Evolutionary conservation across 441 rosid species (phyloP), one percentile per base, ranked within the genome.

Genomic region (Adansonia grandidieri): DNA sequence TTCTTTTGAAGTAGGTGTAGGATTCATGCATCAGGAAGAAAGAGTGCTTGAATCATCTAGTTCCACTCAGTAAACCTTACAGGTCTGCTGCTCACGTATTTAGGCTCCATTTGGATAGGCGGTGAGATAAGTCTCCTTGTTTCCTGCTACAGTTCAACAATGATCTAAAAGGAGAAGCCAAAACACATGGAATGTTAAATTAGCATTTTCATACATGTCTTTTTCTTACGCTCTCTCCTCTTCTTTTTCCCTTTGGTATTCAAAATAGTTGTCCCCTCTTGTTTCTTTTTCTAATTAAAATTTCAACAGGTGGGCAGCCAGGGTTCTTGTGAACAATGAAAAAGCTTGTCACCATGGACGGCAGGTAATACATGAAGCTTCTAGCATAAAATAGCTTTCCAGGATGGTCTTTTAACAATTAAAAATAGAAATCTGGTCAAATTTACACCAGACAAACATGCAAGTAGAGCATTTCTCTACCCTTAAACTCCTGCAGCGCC

Each of bases 331-430:
- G 75, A 94, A 87, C 90, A 94, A 94, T 81, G 82, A 84, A 20
- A 91, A 88, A 79, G 98, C 99, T 77, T 93, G 99, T 87, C 81
- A 85, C 76, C 99, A 96, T 81, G 98, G 99, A 82, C 84, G 98
- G 69, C 92, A 91, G 98, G 99, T 90, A 78, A 76, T 89, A 67
- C 76, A 80, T 75, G 48, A 54, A 76, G 7, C 58, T 54, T 68
- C 20, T 66, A 24, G 32, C n/a, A 6, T 57, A 56, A 10, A 17
- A 66, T 28, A 40, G 28, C 53, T 32, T 28, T 72, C 48, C 10
- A 72, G 48, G 63, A 42, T 17, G 37, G 64, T 37, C 37, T 40
- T 73, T 56, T 54, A 57, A 7, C 6, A 11, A 19, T 37, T 40
- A 6, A 32, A 53, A 15, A 32, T n/a, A 32, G 63, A 72, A 37